Conservation (phyloP, 116 monocot species). For the Phalaenopsis hybrid region DNA sequence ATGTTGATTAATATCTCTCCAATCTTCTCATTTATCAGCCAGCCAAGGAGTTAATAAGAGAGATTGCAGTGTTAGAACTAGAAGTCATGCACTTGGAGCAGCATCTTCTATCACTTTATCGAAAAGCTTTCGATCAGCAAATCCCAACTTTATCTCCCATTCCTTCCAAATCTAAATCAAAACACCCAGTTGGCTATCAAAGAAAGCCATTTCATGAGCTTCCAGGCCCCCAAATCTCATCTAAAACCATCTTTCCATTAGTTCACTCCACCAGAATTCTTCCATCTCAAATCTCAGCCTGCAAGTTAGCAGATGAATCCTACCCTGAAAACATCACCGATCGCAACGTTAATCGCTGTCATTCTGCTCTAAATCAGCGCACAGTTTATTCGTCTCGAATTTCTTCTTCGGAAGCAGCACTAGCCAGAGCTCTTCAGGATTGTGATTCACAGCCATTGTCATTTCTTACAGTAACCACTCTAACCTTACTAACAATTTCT, state of each 20-base stretch:
- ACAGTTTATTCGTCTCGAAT: conserved; percentile 54
- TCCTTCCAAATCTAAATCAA: conserved; percentile 8
- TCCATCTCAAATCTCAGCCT: conserved; percentile 12
- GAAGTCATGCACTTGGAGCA: conserved; percentile 82
- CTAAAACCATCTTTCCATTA: conserved; percentile 4
- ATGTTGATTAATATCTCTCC: not conserved
- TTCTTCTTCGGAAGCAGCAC: conserved; percentile 60
- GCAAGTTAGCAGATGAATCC: conserved; percentile 17
- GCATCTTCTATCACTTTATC: conserved; percentile 68
- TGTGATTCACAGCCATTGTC: conserved; percentile 76
- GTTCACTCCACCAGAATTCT: conserved; percentile 14
- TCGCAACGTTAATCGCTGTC: conserved; percentile 43
- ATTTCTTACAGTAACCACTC: conserved; percentile 43
- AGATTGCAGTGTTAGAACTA: conserved; percentile 67
- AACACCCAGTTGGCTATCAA: conserved; percentile 13
- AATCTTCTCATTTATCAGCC: conserved; percentile 32
- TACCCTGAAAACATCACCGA: conserved; percentile 22
- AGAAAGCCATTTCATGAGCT: conserved; percentile 19
- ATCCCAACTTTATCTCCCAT: conserved; percentile 16
- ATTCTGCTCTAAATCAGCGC: conserved; percentile 62
- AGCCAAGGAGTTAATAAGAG: conserved; percentile 65
- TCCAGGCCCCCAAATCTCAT: conserved; percentile 8
- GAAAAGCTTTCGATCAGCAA: conserved; percentile 62
- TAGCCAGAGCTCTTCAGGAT: conserved; percentile 39
- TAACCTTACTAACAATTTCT: not conserved